These are phyloP conservation scores for Ephemerocybe angulata DNA, from an alignment of 768 basidiomycete species.

Conservation along the genomic window DNA sequence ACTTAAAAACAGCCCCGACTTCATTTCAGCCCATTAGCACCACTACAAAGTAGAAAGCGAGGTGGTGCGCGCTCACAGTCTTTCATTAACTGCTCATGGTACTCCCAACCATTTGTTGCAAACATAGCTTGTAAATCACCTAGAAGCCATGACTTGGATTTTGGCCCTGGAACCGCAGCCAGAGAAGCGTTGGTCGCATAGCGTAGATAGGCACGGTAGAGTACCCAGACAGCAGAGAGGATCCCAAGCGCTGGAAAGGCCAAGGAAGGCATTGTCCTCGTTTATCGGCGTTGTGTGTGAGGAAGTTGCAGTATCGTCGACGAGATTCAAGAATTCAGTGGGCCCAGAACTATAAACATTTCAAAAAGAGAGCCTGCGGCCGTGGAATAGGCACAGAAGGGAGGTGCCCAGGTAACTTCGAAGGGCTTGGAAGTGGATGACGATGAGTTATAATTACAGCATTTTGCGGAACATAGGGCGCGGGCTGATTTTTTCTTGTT, in stretches of 20 bases:
- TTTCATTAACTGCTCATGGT: constrained; percentile 29
- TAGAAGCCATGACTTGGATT: background rate
- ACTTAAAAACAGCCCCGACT: constrained; percentile 23
- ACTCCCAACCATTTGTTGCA: constrained; percentile 32
- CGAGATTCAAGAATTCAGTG: too few species aligned
- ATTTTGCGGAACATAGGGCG: too few species aligned
- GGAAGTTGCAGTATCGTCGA: too few species aligned
- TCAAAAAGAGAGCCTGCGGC: too few species aligned
- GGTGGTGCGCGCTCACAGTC: constrained; percentile 27
- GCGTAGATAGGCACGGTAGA: constrained; percentile 3
- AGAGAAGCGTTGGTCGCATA: constrained; percentile 1
- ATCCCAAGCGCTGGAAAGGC: background rate
- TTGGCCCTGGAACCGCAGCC: background rate
- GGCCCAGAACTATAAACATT: too few species aligned
- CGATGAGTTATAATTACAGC: too few species aligned
- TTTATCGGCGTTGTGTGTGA: too few species aligned
- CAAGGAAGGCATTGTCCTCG: constrained; percentile 17
- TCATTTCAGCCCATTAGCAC: background rate
- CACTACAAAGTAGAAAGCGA: background rate
- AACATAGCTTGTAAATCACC: constrained; percentile 34
- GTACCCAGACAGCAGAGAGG: background rate
- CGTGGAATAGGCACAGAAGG: too few species aligned
- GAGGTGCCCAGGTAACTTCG: too few species aligned
- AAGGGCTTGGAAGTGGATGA: too few species aligned
- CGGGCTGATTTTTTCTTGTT: too few species aligned